Base-by-base conservation (phyloP, 2,329 filamentous ascomycete species). In the Aureobasidium sp. region DNA sequence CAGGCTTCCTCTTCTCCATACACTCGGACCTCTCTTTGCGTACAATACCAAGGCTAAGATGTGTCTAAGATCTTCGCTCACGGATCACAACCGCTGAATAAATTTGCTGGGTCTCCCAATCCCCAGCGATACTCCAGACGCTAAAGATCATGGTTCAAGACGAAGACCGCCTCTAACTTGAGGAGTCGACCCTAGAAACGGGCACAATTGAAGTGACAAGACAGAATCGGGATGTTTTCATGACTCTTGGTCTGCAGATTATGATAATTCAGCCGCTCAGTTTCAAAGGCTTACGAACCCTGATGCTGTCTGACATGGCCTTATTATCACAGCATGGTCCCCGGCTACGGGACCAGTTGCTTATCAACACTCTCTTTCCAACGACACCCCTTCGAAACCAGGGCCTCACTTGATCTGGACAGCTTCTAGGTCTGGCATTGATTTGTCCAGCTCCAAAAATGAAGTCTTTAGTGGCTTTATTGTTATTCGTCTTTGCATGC, bases 1-100 rank as follows among this genome's bases (percentile, higher is more conserved):
- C 56, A 59, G 44, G 56, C 56, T 48, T 59, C 44, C 44, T 59
- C 34, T 48, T 29, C 43, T 47, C 56, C 56, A 59, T 39, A 29
- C 20, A 44, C 56, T 59, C n/a, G 43, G 44, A 37, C 43, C 50
- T 39, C 20, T 27, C 8, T 48, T 41, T 29, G 20, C 29, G 20
- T 20, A 20, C 20, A 20, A 46, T 29, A 46, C 34, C 53, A 44
- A n/a, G 43, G 13, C 41, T 37, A 26, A 13, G 36, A 36, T 55
- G 13, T 55, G 51, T 55, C 26, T 26, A 41, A 24, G 51, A 55
- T 55, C 51, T 43, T 55, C 51, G 32, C 36, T 15, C 51, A 55
- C 51, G 51, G 51, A 29, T 41, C 51, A 29, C 51, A 37, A 27
- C 39, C 29, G 39, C 6, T 29, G 41, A 32, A 39, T 17, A 37